Base-by-base conservation (phyloP, 1,139 yeast genomes). In the Pneumocystis wakefieldiae region DNA sequence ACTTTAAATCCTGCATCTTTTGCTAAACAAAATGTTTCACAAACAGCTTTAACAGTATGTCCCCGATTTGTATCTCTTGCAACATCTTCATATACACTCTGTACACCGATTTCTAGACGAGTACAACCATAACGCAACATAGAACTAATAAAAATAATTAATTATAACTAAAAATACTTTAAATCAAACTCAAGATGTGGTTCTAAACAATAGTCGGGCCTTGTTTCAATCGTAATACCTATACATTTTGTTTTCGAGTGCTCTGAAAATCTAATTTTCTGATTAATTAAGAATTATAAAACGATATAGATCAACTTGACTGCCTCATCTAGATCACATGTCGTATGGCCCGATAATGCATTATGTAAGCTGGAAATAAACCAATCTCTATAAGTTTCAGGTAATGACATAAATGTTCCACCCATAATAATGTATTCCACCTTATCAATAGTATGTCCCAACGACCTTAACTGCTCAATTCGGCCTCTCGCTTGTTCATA, bases 391-490 rank as follows among this genome's bases (percentile, higher is more conserved):
- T 92, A 92, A 63, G 86, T 92, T 61, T 83, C 81, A 12, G 96
- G 95, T 66, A 92, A 78, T 7, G 96, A 87, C 99, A 92, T 92
- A 73, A 92, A 92, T 0, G 99, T 92, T 67, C 99, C 99, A 63
- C 99, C 99, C 99, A 92, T 92, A 69, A 92, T 86, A 68, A 92
- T 92, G 73, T 92, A 92, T 74, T 92, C 99, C 15, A 92, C 98
- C 74, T 92, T 92, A 73, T 92, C 98, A 63, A 92, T 92, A 1
- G 95, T 86, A 73, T 92, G 99, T 19, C 99, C 99, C 68, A 92
- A 79, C 74, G 87, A 96, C 69, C 96, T 82, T 68, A 92, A 80
- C 77, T 92, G 99, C 71, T 92, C 99, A 60, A 92, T 86, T 73
- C 99, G 83, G 60, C 99, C 99, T 73, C 98, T 81, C 1, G 98